Base-by-base conservation (phyloP, 208 protist genomes). In the Trichomonas gallinae region DNA sequence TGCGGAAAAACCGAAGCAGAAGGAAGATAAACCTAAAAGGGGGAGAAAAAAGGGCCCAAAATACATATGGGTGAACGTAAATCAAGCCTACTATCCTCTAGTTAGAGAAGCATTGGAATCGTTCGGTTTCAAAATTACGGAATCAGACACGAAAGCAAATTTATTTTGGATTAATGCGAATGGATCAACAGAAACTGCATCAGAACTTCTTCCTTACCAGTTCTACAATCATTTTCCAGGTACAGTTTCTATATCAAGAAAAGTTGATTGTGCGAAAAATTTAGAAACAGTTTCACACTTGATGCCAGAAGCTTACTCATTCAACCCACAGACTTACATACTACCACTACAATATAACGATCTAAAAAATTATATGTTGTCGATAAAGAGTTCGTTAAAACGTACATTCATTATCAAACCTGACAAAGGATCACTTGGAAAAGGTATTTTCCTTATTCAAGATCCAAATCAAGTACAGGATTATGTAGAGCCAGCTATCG, bases 241-340 rank as follows among this genome's bases (percentile, higher is more conserved):
- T 17, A 89, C 38, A 10, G 31, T 34, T 34, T 89, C 83, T 10
- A 89, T 89, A 46, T 89, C 83, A 21, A 9, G 83, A 89, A 89
- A 89, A 89, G 83, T 89, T 89, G 83, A 89, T 8, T 40, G 31
- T 46, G 83, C 83, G 26, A 89, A 46, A 46, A 89, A 89, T 46
- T 44, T 89, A 23, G 83, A 89, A 89, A 89, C 34, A 15, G 38
- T 96, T 15, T 31, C 72, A 0, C 58, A 72, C 10, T 63, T 17
- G 6, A 63, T 85, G 96, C 96, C 96, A 91, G 82, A 96, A 45
- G 38, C 63, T 31, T 93, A 58, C 40, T 38, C 34, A 15, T 97
- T 81, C 42, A 31, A 96, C 36, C 72, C 44, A 91, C 11, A 51
- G 40, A 89, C 83, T n/a, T 89, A 44, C 38, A 44, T 89, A 10